Evolutionary conservation across 1,284 basidiomycete species (phyloP), one percentile per base, ranked within the genome.

Genomic region (Golubevia pallescens): DNA sequence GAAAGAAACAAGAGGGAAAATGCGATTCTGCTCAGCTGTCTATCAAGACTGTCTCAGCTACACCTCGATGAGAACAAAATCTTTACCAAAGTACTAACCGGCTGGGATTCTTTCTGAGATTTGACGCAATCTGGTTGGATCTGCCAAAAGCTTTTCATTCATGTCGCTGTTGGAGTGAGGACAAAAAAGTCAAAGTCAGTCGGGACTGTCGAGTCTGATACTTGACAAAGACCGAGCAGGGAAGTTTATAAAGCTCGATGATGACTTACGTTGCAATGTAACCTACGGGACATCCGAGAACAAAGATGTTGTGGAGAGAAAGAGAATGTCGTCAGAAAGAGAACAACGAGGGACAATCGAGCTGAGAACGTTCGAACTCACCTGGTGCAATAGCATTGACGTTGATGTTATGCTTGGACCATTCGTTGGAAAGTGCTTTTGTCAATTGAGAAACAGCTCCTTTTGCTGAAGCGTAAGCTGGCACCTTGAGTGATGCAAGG

Each of bases 381-480:
- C 94, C 94, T 23, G 94, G 94, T 59, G 92, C 92, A 74, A 97
- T 94, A 20, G 85, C 92, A 85, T 95, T 95, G 58, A 96, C 93
- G 83, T 94, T 92, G 66, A 97, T 90, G 73, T 93, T 94, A 81
- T 93, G 90, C 75, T 90, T 89, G 55, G 89, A 89, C 92, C 92
- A 93, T 73, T 92, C 92, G 84, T 89, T 89, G 20, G 86, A 87
- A 61, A 88, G 85, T 3, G 87, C 80, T 69, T 87, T 87, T 75
- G 86, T 81, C 28, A 84, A 42, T 53, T 72, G 69, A 32, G 69
- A 64, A 38, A 93, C 93, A 62, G 93, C 94, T 79, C 94, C 94
- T 81, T 89, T 89, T 20, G 95, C 92, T 0, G 94, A 90, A 0
- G 95, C 93, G 81, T 97, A 97, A 1, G 95, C 95, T 13, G 94